These are phyloP conservation scores for Cutaneotrichosporon sp. DNA, from an alignment of 1,284 basidiomycete species.

Conservation along the genomic window DNA sequence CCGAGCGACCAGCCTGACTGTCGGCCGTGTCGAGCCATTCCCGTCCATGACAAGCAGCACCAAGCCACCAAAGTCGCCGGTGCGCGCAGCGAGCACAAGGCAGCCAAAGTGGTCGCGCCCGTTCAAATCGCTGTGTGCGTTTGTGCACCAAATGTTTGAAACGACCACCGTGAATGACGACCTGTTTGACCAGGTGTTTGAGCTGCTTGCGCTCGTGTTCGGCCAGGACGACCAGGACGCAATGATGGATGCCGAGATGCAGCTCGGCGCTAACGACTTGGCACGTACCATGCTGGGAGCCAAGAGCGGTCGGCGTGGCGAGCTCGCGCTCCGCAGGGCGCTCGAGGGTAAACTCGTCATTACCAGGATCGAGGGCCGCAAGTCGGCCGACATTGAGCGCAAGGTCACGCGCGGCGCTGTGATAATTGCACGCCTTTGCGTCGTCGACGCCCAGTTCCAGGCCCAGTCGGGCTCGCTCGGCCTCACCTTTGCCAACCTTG, in stretches of 20 bases:
- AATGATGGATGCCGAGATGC: slow-evolving; percentile 21
- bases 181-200: slow-evolving; percentile 34
- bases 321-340: slow-evolving; percentile 31
- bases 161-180: slow-evolving; percentile 30
- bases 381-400: slow-evolving; percentile 25
- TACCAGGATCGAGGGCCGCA: slow-evolving; percentile 17
- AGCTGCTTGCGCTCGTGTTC: slow-evolving; percentile 33
- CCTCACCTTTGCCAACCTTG: slow-evolving; percentile 30
- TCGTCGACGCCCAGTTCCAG: slow-evolving; percentile 25
- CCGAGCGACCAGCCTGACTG: slow-evolving; percentile 10
- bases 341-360: slow-evolving; percentile 30
- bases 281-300: slow-evolving; percentile 29
- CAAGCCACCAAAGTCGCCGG: slow-evolving; percentile 13
- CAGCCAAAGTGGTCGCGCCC: slow-evolving; percentile 24
- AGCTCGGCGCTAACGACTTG: slow-evolving; percentile 22
- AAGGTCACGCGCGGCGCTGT: slow-evolving; percentile 39
- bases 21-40: slow-evolving; percentile 16
- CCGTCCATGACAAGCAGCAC: slow-evolving; percentile 8
- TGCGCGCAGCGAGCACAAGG: background rate
- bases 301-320: slow-evolving; percentile 33
- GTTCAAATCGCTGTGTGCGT: slow-evolving; percentile 24
- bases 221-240: slow-evolving; percentile 33
- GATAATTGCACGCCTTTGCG: slow-evolving; percentile 27
- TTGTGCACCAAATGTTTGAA: slow-evolving; percentile 31
- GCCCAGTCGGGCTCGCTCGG: slow-evolving; percentile 12